phyloP scores from a whole-genome alignment of 2,329 filamentous ascomycete species.

The Lomentospora prolificans region DNA sequence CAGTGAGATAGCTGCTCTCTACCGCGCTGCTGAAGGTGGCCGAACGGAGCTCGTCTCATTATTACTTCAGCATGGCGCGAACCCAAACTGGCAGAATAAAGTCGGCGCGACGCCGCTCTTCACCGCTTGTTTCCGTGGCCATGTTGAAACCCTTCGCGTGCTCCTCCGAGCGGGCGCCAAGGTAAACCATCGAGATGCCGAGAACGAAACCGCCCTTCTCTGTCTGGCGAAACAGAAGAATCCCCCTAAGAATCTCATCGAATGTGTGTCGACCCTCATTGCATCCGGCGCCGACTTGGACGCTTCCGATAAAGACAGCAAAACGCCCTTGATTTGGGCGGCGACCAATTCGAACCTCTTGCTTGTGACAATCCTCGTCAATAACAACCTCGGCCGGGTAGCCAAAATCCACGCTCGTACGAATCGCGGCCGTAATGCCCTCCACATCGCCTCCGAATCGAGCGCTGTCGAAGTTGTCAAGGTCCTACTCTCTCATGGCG shows the following conservation, averaged over 20 bases:
- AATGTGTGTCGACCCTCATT: constrained; percentile 9
- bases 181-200: neutral
- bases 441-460: constrained; percentile 22
- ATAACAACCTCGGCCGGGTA: constrained; percentile 15
- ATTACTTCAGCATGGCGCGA: constrained; percentile 1
- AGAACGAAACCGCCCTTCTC: neutral
- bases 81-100: neutral
- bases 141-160: constrained; percentile 1
- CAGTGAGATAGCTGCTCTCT: constrained; percentile 7
- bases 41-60: constrained; percentile 10
- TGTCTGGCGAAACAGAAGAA: constrained; percentile 1
- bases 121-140: neutral
- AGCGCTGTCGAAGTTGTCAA: constrained; percentile 21
- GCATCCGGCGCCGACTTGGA: constrained; percentile 14
- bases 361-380: constrained; percentile 22
- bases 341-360: constrained; percentile 22
- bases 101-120: constrained; percentile 4
- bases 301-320: constrained; percentile 12
- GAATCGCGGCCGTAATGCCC: constrained; percentile 20
- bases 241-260: neutral
- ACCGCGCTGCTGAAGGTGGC: constrained; percentile 14
- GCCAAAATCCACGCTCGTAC: constrained; percentile 18
- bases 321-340: constrained; percentile 13
- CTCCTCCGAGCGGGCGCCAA: constrained; percentile 1
- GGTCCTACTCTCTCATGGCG: constrained; percentile 10